These are phyloP conservation scores for Russula sp. DNA, from an alignment of 768 basidiomycete species.

Conservation along the genomic window DNA sequence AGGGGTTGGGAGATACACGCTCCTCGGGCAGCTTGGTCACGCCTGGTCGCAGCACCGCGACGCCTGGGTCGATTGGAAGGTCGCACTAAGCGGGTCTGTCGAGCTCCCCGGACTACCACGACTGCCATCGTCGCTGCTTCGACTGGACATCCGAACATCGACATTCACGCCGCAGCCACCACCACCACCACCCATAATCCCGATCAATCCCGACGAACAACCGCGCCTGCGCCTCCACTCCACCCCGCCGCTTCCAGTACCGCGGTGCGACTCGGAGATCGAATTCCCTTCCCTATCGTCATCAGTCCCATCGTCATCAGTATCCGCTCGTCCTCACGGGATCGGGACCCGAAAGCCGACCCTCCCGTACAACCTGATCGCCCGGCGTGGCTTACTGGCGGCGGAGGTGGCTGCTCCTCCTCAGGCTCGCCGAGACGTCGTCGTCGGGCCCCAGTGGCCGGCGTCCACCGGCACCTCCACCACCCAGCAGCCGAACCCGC, in stretches of 20 bases:
- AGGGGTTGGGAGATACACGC: conserved; percentile 32
- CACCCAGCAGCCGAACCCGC: too few relatives aligned
- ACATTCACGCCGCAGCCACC: too few relatives aligned
- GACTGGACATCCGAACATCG: neutral
- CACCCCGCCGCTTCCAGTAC: neutral
- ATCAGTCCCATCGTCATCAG: neutral
- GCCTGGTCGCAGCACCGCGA: conserved; percentile 27
- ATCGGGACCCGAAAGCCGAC: neutral
- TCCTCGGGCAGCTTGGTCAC: conserved; percentile 37
- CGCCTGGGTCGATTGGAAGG: conserved; percentile 30
- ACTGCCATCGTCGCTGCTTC: neutral
- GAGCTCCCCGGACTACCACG: neutral
- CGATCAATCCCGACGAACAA: neutral
- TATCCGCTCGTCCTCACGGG: neutral
- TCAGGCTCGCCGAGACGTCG: too few relatives aligned
- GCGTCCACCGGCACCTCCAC: too few relatives aligned
- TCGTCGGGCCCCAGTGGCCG: too few relatives aligned
- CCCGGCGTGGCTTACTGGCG: neutral
- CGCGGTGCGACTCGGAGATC: neutral
- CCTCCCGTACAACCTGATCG: neutral
- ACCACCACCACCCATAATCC: neutral
- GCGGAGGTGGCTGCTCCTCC: neutral
- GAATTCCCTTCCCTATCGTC: neutral
- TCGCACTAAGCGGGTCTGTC: neutral
- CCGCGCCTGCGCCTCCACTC: neutral